Percentiles rank a stretch among this genome's conserved stretches.
Conservation (phyloP, 2,329 filamentous ascomycete species). For the Calonectria pauciramosa region DNA sequence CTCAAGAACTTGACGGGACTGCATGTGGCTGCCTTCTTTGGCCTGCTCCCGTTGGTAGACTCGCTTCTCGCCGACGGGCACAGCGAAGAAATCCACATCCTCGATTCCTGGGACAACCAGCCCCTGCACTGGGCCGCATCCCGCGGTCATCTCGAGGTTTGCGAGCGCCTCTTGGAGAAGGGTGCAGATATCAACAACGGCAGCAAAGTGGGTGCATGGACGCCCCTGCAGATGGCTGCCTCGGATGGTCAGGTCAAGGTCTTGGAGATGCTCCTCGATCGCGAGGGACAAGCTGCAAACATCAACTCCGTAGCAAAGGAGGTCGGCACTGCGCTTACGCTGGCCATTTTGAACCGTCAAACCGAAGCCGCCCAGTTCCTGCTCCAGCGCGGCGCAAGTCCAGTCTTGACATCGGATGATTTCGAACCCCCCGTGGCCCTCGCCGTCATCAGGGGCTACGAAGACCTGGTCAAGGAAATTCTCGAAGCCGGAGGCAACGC, state of each 20-base stretch:
- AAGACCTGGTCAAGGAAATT: conserved; percentile 24
- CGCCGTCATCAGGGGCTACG: conserved; percentile 25
- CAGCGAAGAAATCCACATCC: background rate
- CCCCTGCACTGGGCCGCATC: conserved; percentile 21
- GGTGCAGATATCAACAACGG: conserved; percentile 23
- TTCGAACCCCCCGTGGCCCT: conserved; percentile 22
- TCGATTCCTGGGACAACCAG: conserved; percentile 22
- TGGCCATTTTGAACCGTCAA: conserved; percentile 18
- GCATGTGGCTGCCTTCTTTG: conserved; percentile 22
- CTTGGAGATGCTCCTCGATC: conserved; percentile 22
- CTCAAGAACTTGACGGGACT: conserved; percentile 25
- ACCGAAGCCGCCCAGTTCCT: conserved; percentile 26
- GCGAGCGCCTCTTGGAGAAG: conserved; percentile 18
- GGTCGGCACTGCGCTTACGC: conserved; percentile 16
- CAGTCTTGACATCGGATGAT: conserved; percentile 16
- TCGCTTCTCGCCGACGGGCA: conserved; percentile 16
- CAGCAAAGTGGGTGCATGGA: conserved; percentile 9
- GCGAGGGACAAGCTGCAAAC: background rate
- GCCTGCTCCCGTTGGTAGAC: conserved; percentile 10
- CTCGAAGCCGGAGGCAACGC: conserved; percentile 9
- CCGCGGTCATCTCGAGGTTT: conserved; percentile 10
- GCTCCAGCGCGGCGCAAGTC: conserved; percentile 17
- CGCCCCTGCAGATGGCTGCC: conserved; percentile 23
- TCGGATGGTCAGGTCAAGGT: conserved; percentile 12
- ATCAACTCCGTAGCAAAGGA: conserved; percentile 14